Percentiles rank a stretch among this genome's conserved stretches.
Evolutionary conservation across 306 rosid genomes (phyloP).

Genomic region (Amphicarpaea edgeworthii): DNA sequence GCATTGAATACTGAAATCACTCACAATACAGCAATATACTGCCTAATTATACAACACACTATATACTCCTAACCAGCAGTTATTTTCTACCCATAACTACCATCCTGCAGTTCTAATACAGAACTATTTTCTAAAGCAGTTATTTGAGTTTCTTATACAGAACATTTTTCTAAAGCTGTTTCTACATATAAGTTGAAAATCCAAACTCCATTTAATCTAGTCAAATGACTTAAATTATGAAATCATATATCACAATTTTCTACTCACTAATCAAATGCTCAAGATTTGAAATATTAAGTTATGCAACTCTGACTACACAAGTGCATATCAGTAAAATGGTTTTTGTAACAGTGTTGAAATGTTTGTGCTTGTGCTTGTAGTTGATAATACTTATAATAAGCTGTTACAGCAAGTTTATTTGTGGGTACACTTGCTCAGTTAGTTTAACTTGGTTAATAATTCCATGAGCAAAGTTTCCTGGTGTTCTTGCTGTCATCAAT

Average conservation of each 20-base stretch:
- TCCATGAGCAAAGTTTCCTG: constrained; percentile 4
- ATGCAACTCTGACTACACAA: neutral
- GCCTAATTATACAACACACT: too few relatives aligned
- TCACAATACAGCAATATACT: too few relatives aligned
- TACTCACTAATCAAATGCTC: neutral
- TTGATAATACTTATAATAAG: neutral
- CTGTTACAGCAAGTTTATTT: neutral
- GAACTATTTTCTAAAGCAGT: too few relatives aligned
- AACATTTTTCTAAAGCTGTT: too few relatives aligned
- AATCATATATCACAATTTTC: neutral
- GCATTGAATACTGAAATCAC: too few relatives aligned
- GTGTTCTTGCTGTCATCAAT: neutral
- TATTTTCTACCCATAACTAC: too few relatives aligned
- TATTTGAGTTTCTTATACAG: too few relatives aligned
- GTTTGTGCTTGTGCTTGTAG: neutral
- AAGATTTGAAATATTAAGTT: neutral
- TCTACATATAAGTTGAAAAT: neutral
- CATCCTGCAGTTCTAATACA: too few relatives aligned
- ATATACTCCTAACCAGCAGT: too few relatives aligned
- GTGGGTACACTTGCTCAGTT: neutral
- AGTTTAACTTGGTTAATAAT: neutral
- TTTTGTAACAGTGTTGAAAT: neutral
- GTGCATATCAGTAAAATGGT: neutral
- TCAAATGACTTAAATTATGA: neutral
- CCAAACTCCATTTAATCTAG: neutral